These are phyloP conservation scores for Pulveroboletus sp. DNA, from an alignment of 768 basidiomycete species.

Conservation along the genomic window DNA sequence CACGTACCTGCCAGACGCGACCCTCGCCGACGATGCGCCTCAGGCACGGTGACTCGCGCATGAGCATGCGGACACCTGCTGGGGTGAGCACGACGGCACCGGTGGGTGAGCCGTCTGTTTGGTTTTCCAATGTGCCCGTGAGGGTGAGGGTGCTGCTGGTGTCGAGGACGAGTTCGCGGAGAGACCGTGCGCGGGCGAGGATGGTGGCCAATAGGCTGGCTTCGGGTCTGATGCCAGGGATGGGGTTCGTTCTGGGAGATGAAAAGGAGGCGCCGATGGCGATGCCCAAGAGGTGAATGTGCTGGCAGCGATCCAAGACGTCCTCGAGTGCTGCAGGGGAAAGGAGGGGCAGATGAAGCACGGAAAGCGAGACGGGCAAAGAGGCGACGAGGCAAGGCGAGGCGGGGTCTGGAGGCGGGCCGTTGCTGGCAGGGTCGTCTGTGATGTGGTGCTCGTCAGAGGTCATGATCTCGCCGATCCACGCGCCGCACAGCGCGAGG, in stretches of 20 bases:
- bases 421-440: conserved; percentile 4
- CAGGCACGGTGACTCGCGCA: conserved; percentile 42
- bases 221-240: conserved; percentile 6
- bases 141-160: background rate
- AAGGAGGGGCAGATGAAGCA: conserved; percentile 22
- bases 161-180: conserved; percentile 21
- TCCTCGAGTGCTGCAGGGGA: conserved; percentile 20
- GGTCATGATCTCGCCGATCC: conserved; percentile 34
- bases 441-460: conserved; percentile 11
- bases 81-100: conserved; percentile 35
- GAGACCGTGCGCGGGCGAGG: conserved; percentile 12
- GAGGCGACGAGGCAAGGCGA: conserved; percentile 32
- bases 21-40: conserved; percentile 47
- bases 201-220: conserved; percentile 8
- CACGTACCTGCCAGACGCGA: conserved; percentile 51
- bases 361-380: conserved; percentile 34
- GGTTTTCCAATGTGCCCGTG: too few species aligned
- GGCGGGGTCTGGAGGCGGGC: conserved; percentile 9
- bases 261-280: conserved; percentile 13
- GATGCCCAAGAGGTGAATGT: conserved; percentile 16
- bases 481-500: conserved; percentile 27
- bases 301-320: conserved; percentile 19
- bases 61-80: conserved; percentile 38
- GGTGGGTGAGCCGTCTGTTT: background rate
- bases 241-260: too few species aligned